Evolutionary conservation across 352 stramenopile species (phyloP).

Genomic region (Phytophthora europaea): DNA sequence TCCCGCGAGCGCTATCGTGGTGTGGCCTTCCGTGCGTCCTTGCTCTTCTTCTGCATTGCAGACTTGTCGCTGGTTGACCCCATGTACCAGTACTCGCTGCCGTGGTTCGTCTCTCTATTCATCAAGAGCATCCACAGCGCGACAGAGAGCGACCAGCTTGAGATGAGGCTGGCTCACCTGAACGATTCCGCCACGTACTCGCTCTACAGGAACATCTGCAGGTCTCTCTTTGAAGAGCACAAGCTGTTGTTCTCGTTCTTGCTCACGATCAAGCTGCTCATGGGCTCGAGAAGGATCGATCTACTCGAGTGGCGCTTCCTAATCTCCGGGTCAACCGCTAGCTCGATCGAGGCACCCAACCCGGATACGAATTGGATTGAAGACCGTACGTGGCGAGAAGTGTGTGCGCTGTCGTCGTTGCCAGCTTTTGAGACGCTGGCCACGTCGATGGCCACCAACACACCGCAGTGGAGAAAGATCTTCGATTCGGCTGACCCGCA

Average conservation of each 20-base stretch:
- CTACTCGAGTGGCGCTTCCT: conserved; percentile 94
- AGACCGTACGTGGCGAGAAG: conserved; percentile 79
- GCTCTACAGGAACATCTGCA: conserved; percentile 95
- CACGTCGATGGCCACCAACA: conserved; percentile 59
- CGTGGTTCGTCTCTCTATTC: conserved; percentile 95
- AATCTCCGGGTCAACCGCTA: conserved; percentile 87
- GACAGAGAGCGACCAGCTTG: conserved; percentile 86
- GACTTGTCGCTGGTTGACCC: conserved; percentile 93
- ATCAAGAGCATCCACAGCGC: conserved; percentile 89
- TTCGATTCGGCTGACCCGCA: conserved; percentile 89
- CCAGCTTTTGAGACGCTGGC: conserved; percentile 70
- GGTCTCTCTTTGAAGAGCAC: conserved; percentile 95
- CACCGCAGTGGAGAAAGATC: conserved; percentile 67
- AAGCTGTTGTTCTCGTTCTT: conserved; percentile 96
- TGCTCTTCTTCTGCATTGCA: conserved; percentile 95
- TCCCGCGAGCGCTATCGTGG: conserved; percentile 90
- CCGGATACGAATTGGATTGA: conserved; percentile 74
- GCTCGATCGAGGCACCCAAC: conserved; percentile 80
- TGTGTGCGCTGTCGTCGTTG: conserved; percentile 78
- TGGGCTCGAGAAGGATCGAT: conserved; percentile 85
- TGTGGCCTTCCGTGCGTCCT: conserved; percentile 90
- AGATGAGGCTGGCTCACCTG: conserved; percentile 85
- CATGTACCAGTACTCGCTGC: conserved; percentile 96
- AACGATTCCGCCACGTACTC: conserved; percentile 95
- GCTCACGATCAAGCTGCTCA: conserved; percentile 89